Percentiles rank a stretch among this genome's conserved stretches.
Evolutionary conservation across 768 basidiomycete genomes (phyloP).

Genomic region (Crassisporium funariophilum): DNA sequence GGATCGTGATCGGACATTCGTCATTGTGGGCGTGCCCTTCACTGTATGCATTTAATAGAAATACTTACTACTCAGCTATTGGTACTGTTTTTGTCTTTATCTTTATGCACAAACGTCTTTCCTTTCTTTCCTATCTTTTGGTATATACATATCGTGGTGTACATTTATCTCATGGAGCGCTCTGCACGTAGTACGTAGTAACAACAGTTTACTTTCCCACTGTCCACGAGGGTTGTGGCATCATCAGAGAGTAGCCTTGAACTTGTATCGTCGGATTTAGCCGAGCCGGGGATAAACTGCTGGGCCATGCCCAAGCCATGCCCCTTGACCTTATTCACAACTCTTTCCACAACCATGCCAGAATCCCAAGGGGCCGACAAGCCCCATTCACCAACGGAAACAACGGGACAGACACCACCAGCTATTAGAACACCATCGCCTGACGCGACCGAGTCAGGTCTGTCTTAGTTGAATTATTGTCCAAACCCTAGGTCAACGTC

Average conservation of each 20-base stretch:
- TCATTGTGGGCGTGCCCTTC: too few species aligned
- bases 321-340: slow-evolving; percentile 22
- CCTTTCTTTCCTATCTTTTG: not conserved
- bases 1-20: too few species aligned
- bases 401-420: slow-evolving; percentile 19
- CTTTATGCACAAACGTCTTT: not conserved
- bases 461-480: slow-evolving; percentile 24
- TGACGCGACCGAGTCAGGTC: slow-evolving; percentile 46
- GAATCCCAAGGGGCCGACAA: slow-evolving; percentile 18
- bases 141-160: slow-evolving; percentile 3
- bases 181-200: too few species aligned
- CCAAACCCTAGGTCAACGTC: slow-evolving; percentile 13
- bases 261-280: slow-evolving; percentile 34
- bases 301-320: slow-evolving; percentile 15
- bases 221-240: too few species aligned
- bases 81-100: not conserved
- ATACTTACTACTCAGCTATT: not conserved
- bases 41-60: too few species aligned
- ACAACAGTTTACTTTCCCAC: too few species aligned
- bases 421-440: slow-evolving; percentile 49
- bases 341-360: slow-evolving; percentile 28
- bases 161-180: not conserved
- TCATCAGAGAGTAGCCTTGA: not conserved
- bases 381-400: slow-evolving; percentile 14
- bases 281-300: slow-evolving; percentile 35